Conservation (phyloP, 345 rosid genomes). For the Draba incana region DNA sequence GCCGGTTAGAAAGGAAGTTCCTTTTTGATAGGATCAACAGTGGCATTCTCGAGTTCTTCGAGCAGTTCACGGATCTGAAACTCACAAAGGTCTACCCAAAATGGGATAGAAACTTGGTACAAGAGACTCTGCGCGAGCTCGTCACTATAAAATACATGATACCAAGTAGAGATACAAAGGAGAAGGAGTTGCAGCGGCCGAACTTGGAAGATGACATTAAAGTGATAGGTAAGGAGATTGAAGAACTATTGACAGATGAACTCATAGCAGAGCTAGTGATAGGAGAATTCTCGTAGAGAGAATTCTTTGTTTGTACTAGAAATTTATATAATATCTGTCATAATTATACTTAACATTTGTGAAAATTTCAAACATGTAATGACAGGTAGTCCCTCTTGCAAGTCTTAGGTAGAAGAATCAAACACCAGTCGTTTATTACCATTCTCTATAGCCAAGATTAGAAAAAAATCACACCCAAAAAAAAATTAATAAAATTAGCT, state of each 20-base stretch:
- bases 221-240: conserved; percentile 64
- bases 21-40: conserved; percentile 61
- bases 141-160: conserved; percentile 43
- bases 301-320: conserved; percentile 25
- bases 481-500: too few species aligned
- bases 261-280: conserved; percentile 54
- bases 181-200: conserved; percentile 50
- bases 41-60: conserved; percentile 51
- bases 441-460: too few species aligned
- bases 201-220: conserved; percentile 52
- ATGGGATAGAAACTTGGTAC: conserved; percentile 48
- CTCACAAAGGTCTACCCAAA: conserved; percentile 24
- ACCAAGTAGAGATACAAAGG: conserved; percentile 44
- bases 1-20: conserved; percentile 60
- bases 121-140: conserved; percentile 45
- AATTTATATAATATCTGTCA: conserved; percentile 22
- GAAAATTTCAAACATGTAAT: not conserved
- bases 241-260: conserved; percentile 56
- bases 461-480: too few species aligned
- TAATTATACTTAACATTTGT: conserved; percentile 10
- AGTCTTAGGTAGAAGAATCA: too few species aligned
- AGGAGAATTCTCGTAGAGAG: conserved; percentile 6
- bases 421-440: too few species aligned
- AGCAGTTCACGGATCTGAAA: conserved; percentile 44
- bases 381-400: not conserved